A percentile compares a stretch with the other conserved stretches of the same genome.
These are phyloP conservation scores for Leucocoprinus leucothites DNA, from an alignment of 768 basidiomycete species.

Conservation along the genomic window DNA sequence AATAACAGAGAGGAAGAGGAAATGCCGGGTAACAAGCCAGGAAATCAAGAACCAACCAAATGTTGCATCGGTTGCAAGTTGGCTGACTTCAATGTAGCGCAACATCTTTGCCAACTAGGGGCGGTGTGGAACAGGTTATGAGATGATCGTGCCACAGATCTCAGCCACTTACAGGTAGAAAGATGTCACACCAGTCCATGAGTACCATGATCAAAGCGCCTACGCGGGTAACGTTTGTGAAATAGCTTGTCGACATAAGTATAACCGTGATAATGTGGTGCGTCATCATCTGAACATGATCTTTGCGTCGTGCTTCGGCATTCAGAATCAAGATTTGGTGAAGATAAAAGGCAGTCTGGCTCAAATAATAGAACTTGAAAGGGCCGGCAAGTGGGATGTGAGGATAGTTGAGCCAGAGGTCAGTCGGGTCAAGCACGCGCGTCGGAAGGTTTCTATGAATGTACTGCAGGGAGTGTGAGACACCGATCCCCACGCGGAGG, in stretches of 20 bases:
- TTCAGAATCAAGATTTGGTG: slow-evolving; percentile 92
- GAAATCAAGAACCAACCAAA: slow-evolving; percentile 85
- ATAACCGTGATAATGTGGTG: slow-evolving; percentile 90
- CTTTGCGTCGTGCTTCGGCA: slow-evolving; percentile 87
- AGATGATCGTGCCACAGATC: not conserved
- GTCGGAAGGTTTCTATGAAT: slow-evolving; percentile 74
- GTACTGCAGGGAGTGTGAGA: slow-evolving; percentile 50
- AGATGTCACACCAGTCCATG: slow-evolving; percentile 94
- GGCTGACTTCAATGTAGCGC: slow-evolving; percentile 70
- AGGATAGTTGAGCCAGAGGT: slow-evolving; percentile 81
- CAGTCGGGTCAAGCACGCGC: slow-evolving; percentile 53
- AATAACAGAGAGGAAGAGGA: slow-evolving; percentile 75
- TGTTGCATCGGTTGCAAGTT: slow-evolving; percentile 62
- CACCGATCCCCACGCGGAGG: slow-evolving; percentile 8
- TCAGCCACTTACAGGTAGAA: slow-evolving; percentile 69
- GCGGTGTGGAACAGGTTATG: not conserved
- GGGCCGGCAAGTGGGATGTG: slow-evolving; percentile 76
- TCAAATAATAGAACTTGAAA: slow-evolving; percentile 87
- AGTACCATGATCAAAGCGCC: slow-evolving; percentile 88
- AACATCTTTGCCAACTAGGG: slow-evolving; percentile 88
- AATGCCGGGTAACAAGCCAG: slow-evolving; percentile 89
- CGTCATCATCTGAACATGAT: slow-evolving; percentile 94
- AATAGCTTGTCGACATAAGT: slow-evolving; percentile 77
- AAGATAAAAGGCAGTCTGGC: slow-evolving; percentile 83
- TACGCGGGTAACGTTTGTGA: slow-evolving; percentile 80